Base-by-base conservation (phyloP, 805 yeast species). In the Maudiozyma pseudohumilis region DNA sequence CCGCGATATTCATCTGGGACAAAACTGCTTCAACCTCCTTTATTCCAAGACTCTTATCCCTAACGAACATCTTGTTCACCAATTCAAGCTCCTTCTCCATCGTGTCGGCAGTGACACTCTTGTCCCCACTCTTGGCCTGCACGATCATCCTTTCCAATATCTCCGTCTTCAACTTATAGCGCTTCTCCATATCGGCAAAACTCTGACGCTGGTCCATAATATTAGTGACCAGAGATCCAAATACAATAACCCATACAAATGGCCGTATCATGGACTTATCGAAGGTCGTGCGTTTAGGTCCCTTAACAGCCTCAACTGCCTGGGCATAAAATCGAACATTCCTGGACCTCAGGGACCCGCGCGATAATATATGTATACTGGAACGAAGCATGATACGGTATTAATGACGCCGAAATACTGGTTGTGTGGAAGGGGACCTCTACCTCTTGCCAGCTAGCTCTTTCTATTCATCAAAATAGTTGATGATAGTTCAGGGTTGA, bases 141-240 rank as follows among this genome's bases (percentile, higher is more conserved):
- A 45, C 51, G 3, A 69, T 61, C n/a, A 72, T 44, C 19, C 56
- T 60, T 13, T 62, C 53, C 19, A 70, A 50, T 12, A 65, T 60
- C 15, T 49, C 43, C 9, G 64, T 53, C 48, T 67, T 69, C 24
- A 68, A 44, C 2, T 44, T 31, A 43, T 66, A 61, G 11, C 66
- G 52, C 28, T 62, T 52, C 18, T 63, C 66, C 46, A 70, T 44
- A 17, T 64, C 69, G 6, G 63, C 63, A 21, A 55, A 52, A 11
- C 59, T 58, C 27, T 66, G 61, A 36, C 69, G 64, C 22, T 61
- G 55, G 27, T 65, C 63, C 37, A 67, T 66, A 16, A 72, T 64
- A 48, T 68, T 65, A 43, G 69, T 63, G 7, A 73, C 56, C 46
- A 70, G 64, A 1, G 75, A 66, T 1, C 74, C 68, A 29, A 70